Base-by-base conservation (phyloP, 2,329 filamentous ascomycete species). In the Cercospora sp. region DNA sequence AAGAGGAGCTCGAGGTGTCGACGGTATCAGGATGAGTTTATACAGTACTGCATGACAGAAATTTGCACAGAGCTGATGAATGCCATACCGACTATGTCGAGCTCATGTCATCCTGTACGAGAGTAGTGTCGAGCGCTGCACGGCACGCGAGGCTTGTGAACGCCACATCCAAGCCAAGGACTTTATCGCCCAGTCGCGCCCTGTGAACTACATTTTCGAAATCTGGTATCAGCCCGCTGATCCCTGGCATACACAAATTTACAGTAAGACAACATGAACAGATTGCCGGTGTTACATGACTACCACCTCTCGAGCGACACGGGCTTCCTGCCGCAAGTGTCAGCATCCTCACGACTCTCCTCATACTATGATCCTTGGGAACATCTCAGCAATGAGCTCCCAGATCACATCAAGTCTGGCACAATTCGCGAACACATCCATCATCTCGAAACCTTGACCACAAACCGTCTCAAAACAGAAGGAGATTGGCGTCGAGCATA, bases 1-100 rank as follows among this genome's bases (percentile, higher is more conserved):
- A 71, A 57, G 77, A 77, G 30, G 72, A 79, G 62, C 64, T 79
- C 6, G 66, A 67, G 32, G 72, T 73, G 5, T 73, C 75, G 10
- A 80, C 78, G 3, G 74, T 79, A 24, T 77, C 69, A 63, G 79
- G 73, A 57, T 79, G 61, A 34, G 24, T 43, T 1, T 12, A 24
- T 13, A 40, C 7, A 8, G 16, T 30, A 6, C 13, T 53, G 13
- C 30, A 30, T 12, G 43, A 62, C 60, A 51, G 32, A 61, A 26
- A 13, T 30, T 16, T 26, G 49, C 5, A 3, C 24, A 55, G 13
- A 55, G 24, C 21, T 16, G 49, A 55, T 26, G 24, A 55, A 26
- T 28, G 49, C 24, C 13, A 28, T 55, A 2, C 49, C 49, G 8
- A n/a, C 3, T 13, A 2, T 6, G 3, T 55, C 26, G 24, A 28